Percentiles rank a stretch among this genome's conserved stretches.
phyloP scores from a whole-genome alignment of 2,329 filamentous ascomycete species.

The Exophiala aquamarina region DNA sequence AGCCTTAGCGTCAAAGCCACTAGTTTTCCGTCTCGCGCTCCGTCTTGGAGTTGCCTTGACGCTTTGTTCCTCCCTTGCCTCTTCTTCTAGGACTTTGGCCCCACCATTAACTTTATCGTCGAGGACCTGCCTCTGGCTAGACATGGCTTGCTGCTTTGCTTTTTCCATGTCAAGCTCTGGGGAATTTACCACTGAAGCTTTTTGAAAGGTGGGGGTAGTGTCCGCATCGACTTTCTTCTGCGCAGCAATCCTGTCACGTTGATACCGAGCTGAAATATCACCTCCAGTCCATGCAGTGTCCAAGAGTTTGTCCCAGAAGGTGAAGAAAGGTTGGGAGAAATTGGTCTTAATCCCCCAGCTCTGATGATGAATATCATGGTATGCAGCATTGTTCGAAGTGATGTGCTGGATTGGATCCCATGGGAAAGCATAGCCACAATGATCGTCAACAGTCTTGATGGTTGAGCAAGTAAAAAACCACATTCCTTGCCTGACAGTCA shows the following conservation, averaged over 20 bases:
- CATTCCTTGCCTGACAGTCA: conserved; percentile 85
- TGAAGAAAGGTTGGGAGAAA: conserved; percentile 65
- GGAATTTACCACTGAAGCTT: conserved; percentile 29
- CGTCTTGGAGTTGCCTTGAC: conserved; percentile 23
- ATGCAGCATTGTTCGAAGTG: conserved; percentile 91
- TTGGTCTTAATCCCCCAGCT: conserved; percentile 91
- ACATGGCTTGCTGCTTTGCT: conserved; percentile 39
- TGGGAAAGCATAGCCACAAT: conserved; percentile 93
- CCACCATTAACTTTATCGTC: conserved; percentile 39
- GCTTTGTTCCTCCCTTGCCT: conserved; percentile 41
- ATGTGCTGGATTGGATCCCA: conserved; percentile 92
- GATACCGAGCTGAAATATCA: conserved; percentile 60
- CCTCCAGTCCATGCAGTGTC: conserved; percentile 80
- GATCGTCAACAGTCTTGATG: conserved; percentile 96
- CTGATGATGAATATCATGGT: conserved; percentile 98
- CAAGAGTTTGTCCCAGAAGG: conserved; percentile 84
- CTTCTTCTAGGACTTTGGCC: conserved; percentile 38
- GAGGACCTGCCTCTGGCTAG: conserved; percentile 41
- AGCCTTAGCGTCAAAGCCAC: conserved; percentile 30
- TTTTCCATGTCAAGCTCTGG: conserved; percentile 29
- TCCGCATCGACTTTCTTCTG: conserved; percentile 58
- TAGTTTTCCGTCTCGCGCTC: conserved; percentile 29
- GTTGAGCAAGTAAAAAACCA: conserved; percentile 86
- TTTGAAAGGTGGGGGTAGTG: conserved; percentile 29
- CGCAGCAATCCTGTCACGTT: conserved; percentile 55